Percentiles rank a stretch among this genome's conserved stretches.
phyloP scores from a whole-genome alignment of 2,329 filamentous ascomycete species.

The Chaetothyriales sp. region DNA sequence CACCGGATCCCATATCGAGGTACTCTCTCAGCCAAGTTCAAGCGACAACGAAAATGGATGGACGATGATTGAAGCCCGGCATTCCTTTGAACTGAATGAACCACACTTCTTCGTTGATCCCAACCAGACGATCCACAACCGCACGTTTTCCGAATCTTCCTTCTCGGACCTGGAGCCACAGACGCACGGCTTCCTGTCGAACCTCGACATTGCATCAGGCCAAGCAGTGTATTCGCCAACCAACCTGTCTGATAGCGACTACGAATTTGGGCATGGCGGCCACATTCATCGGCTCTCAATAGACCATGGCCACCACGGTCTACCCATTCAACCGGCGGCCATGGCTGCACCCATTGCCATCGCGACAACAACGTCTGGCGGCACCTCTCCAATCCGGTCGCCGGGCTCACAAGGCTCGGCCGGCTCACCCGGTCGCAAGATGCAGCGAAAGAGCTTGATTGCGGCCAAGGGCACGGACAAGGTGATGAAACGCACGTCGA shows the following conservation, averaged over 20 bases:
- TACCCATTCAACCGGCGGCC: conserved; percentile 52
- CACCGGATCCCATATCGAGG: conserved; percentile 69
- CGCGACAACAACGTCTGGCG: conserved; percentile 32
- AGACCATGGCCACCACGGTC: conserved; percentile 28
- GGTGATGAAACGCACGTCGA: conserved; percentile 62
- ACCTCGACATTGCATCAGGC: conserved; percentile 66
- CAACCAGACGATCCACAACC: conserved; percentile 73
- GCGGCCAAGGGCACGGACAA: conserved; percentile 70
- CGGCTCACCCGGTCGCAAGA: conserved; percentile 51
- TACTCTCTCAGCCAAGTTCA: conserved; percentile 68
- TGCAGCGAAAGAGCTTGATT: conserved; percentile 58
- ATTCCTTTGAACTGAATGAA: conserved; percentile 55
- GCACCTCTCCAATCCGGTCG: conserved; percentile 45
- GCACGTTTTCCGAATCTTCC: conserved; percentile 75
- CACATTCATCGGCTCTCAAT: conserved; percentile 28
- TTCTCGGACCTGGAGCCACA: conserved; percentile 53
- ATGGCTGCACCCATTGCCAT: conserved; percentile 53
- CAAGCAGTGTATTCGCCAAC: conserved; percentile 71
- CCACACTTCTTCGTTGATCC: conserved; percentile 74
- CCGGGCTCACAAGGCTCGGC: conserved; percentile 51
- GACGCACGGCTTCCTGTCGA: conserved; percentile 54
- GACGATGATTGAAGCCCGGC: conserved; percentile 65
- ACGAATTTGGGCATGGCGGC: conserved; percentile 30
- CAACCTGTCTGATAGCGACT: conserved; percentile 61
- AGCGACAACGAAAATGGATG: conserved; percentile 67